Percentiles rank a stretch among this genome's conserved stretches.
Conservation (phyloP, 2,329 filamentous ascomycete genomes). For the Fusarium chlamydosporum region DNA sequence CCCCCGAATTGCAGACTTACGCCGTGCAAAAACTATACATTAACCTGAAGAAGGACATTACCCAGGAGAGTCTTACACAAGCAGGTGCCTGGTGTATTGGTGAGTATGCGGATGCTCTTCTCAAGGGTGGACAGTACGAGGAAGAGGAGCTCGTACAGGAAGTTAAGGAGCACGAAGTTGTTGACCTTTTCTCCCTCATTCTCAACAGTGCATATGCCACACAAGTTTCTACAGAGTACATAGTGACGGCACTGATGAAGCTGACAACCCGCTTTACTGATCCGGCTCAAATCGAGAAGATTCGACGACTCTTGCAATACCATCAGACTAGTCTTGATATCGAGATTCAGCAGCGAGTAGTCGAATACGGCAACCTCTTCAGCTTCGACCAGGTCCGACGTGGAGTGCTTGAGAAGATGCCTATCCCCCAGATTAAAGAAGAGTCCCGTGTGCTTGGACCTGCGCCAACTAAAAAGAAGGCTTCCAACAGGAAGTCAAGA, state of each 20-base stretch:
- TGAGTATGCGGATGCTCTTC: conserved; percentile 92
- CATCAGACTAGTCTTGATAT: conserved; percentile 92
- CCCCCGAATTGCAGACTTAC: conserved; percentile 94
- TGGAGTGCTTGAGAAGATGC: conserved; percentile 98
- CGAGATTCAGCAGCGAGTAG: conserved; percentile 94
- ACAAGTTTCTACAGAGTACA: conserved; percentile 94
- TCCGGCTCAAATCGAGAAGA: conserved; percentile 85
- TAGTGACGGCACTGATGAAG: conserved; percentile 94
- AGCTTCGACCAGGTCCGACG: conserved; percentile 86
- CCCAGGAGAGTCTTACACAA: conserved; percentile 93
- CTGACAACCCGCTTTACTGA: conserved; percentile 90
- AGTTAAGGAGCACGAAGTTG: conserved; percentile 89
- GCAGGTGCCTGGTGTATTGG: conserved; percentile 98
- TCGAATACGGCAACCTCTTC: conserved; percentile 97
- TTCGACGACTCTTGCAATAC: conserved; percentile 81
- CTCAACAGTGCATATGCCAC: conserved; percentile 95
- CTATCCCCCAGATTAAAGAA: conserved; percentile 95
- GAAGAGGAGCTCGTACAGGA: conserved; percentile 87
- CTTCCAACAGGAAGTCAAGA: conserved; percentile 81
- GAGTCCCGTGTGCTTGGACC: conserved; percentile 92
- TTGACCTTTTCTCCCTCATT: conserved; percentile 93
- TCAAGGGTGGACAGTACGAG: conserved; percentile 91
- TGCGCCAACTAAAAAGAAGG: conserved; percentile 76
- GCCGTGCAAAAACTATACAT: conserved; percentile 95
- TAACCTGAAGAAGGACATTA: conserved; percentile 94